Evolutionary conservation across 2,329 filamentous ascomycete species (phyloP).

Genomic region (Purpureocillium takamizusanense): DNA sequence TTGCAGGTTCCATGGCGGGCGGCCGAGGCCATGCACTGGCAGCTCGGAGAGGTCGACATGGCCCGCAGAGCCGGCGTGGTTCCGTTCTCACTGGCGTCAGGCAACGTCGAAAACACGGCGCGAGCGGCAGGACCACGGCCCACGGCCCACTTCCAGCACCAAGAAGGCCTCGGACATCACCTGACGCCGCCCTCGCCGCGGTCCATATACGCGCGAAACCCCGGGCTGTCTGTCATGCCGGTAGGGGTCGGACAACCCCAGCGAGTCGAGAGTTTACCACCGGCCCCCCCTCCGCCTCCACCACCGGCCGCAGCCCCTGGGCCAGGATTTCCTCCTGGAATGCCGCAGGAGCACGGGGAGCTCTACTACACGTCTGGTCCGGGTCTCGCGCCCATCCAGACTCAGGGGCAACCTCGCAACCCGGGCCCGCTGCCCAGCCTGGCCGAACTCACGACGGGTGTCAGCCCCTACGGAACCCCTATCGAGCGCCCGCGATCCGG

Average conservation of each 20-base stretch:
- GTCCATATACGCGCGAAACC: constrained; percentile 27
- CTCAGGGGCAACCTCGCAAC: constrained; percentile 26
- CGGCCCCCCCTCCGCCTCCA: constrained; percentile 19
- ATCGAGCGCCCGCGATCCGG: constrained; percentile 22
- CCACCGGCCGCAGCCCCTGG: constrained; percentile 17
- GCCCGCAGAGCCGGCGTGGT: constrained; percentile 81
- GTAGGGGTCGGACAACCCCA: constrained; percentile 23
- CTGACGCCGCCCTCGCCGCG: constrained; percentile 31
- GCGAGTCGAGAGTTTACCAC: constrained; percentile 16
- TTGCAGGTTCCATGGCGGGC: constrained; percentile 93
- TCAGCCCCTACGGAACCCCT: constrained; percentile 51
- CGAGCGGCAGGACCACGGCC: constrained; percentile 27
- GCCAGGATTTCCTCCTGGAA: constrained; percentile 12
- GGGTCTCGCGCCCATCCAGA: constrained; percentile 45
- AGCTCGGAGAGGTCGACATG: constrained; percentile 90
- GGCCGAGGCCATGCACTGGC: constrained; percentile 97
- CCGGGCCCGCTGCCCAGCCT: constrained; percentile 48
- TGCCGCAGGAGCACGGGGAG: constrained; percentile 21
- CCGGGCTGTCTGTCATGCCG: constrained; percentile 18
- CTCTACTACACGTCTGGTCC: constrained; percentile 25
- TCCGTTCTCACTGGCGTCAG: constrained; percentile 64
- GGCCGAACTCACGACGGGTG: constrained; percentile 54
- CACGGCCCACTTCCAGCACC: constrained; percentile 35
- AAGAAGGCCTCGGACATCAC: constrained; percentile 35
- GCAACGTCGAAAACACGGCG: constrained; percentile 36